Evolutionary conservation across 2,329 filamentous ascomycete genomes (phyloP), one percentile per base, ranked within the genome.

Genomic region (Plectosphaerella plurivora): DNA sequence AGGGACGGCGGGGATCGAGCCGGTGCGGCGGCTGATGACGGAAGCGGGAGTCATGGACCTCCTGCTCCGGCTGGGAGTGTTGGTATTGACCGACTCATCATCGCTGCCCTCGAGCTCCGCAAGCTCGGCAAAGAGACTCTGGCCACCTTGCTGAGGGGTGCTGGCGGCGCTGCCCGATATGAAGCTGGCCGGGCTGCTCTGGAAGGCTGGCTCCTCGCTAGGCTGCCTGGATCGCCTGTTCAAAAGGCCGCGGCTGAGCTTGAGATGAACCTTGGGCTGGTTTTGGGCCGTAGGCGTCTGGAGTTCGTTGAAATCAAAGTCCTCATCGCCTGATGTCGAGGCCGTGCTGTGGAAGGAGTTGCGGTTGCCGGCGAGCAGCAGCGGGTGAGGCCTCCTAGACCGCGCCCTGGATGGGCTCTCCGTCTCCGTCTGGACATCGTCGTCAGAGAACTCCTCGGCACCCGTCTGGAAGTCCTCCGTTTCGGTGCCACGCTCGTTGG

Each of bases 401-500:
- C 65, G 68, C 36, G 70, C 74, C 60, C 71, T 73, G 3, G 74
- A 71, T 3, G 71, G 75, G 51, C 77, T 80, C 67, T 97, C 93
- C 1, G 92, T 97, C 71, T 96, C 93, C 1, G 91, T 96, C 47
- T 88, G 75, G 4, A 71, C 77, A 59, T 91, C 88, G 52, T 84
- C 88, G 63, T 86, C 91, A 15, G 79, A 80, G 50, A 84, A 71
- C 20, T 90, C 88, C 61, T 97, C 94, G 15, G 85, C 83, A n/a
- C 89, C 91, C 4, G 93, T 97, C 67, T 96, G 89, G 82, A 97
- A 97, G 57, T 91, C 91, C 60, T 97, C 93, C 11, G 91, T 96
- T 71, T 96, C 92, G 0, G 91, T 96, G 12, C 77, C 82, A 25
- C 84, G 84, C 69, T 97, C 93, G 62, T 95, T 89, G 22, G 82